Conservation (phyloP, 371 early-diverging fungal species). For the Batkoa obscura region DNA sequence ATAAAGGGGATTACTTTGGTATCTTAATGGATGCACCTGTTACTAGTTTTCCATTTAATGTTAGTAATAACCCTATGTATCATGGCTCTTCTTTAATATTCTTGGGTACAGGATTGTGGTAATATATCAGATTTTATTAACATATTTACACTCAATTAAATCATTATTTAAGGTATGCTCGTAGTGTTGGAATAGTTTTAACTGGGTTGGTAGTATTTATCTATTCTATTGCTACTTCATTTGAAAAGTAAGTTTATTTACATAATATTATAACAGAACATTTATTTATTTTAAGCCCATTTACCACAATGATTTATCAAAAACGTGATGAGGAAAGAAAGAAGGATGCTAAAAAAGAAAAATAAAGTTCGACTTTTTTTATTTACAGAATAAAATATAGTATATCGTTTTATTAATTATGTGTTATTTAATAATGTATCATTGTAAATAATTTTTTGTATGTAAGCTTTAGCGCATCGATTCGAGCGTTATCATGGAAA, state of each 20-base stretch:
- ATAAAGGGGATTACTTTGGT: slow-evolving; percentile 80
- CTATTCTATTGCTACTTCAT: slow-evolving; percentile 51
- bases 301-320: slow-evolving; percentile 55
- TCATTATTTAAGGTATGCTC: slow-evolving; percentile 21
- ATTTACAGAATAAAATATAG: no score
- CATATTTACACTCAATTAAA: not conserved
- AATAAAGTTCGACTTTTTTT: no score
- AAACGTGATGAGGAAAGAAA: no score
- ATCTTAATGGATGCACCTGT: slow-evolving; percentile 74
- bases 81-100: slow-evolving; percentile 78
- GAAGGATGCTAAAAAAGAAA: no score
- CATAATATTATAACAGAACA: not conserved
- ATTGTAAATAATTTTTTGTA: no score
- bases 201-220: slow-evolving; percentile 46
- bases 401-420: no score
- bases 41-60: slow-evolving; percentile 80
- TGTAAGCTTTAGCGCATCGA: no score
- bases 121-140: slow-evolving; percentile 10
- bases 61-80: slow-evolving; percentile 84
- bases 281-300: slow-evolving; percentile 22
- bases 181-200: slow-evolving; percentile 46
- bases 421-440: no score
- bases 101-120: slow-evolving; percentile 68
- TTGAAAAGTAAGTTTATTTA: slow-evolving; percentile 48
- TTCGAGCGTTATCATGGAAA: no score